phyloP scores from a whole-genome alignment of 768 basidiomycete species.

The Phanerochaete sordida region DNA sequence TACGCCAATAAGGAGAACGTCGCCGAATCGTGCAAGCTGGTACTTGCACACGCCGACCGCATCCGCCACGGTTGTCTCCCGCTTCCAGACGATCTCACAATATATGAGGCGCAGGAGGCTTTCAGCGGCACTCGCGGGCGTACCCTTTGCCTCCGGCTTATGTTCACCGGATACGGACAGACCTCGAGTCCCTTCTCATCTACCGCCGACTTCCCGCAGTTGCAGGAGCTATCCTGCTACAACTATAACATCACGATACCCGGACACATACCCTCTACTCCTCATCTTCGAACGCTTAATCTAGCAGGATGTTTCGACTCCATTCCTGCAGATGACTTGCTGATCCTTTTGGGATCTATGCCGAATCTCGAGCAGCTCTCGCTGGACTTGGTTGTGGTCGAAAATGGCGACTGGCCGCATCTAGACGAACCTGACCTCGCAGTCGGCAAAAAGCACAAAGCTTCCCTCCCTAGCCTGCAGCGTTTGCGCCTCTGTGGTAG shows the following conservation, averaged over 20 bases:
- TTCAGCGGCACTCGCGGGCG: not conserved
- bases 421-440: no score
- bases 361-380: not conserved
- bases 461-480: no score
- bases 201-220: not conserved
- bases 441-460: no score
- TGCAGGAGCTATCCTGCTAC: not conserved
- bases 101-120: not conserved
- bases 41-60: not conserved
- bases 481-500: no score
- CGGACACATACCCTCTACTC: not conserved
- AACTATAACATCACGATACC: not conserved
- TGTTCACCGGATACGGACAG: not conserved
- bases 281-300: not conserved
- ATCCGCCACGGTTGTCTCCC: not conserved
- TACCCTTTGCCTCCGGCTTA: not conserved
- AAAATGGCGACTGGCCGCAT: no score
- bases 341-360: not conserved
- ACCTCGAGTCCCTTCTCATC: not conserved
- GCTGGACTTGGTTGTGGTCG: no score
- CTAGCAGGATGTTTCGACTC: not conserved
- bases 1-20: not conserved
- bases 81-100: not conserved
- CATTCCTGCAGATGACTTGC: not conserved
- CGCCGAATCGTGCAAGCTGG: not conserved